A percentile compares a stretch with the other conserved stretches of the same genome.
Conservation (phyloP, 1,284 basidiomycete species). For the Laetiporus sulphureus region DNA sequence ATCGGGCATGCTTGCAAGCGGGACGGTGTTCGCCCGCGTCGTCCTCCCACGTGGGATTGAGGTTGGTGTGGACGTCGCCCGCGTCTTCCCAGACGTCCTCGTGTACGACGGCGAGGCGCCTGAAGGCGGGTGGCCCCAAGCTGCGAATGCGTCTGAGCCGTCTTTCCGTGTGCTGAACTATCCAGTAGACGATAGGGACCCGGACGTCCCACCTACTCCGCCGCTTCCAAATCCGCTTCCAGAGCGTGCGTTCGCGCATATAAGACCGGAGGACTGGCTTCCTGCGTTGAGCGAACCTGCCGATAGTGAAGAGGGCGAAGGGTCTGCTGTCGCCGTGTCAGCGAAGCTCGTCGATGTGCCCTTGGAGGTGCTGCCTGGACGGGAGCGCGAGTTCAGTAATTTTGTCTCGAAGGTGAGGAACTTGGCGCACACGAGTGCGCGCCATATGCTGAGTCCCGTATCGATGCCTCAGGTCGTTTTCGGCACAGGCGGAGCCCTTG, state of each 20-base stretch:
- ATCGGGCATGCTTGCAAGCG: constrained; percentile 53
- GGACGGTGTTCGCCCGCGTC: constrained; percentile 53
- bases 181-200: constrained; percentile 6
- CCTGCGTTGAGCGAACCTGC: constrained; percentile 41
- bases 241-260: constrained; percentile 63
- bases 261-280: constrained; percentile 64
- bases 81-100: constrained; percentile 65
- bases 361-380: constrained; percentile 65
- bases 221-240: constrained; percentile 60
- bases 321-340: constrained; percentile 47
- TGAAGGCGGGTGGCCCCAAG: constrained; percentile 17
- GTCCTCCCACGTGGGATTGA: constrained; percentile 64
- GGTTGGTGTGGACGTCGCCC: constrained; percentile 50
- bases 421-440: too few relatives aligned
- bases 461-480: constrained; percentile 50
- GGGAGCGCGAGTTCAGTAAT: constrained; percentile 62
- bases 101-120: constrained; percentile 67
- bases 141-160: background rate
- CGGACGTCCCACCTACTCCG: constrained; percentile 32
- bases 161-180: constrained; percentile 5
- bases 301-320: constrained; percentile 37
- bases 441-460: background rate
- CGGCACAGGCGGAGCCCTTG: constrained; percentile 54
- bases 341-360: constrained; percentile 67
- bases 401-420: constrained; percentile 66